Percentiles rank a stretch among this genome's conserved stretches.
Conservation (phyloP, 306 rosid genomes). For the Lablab purpureus region DNA sequence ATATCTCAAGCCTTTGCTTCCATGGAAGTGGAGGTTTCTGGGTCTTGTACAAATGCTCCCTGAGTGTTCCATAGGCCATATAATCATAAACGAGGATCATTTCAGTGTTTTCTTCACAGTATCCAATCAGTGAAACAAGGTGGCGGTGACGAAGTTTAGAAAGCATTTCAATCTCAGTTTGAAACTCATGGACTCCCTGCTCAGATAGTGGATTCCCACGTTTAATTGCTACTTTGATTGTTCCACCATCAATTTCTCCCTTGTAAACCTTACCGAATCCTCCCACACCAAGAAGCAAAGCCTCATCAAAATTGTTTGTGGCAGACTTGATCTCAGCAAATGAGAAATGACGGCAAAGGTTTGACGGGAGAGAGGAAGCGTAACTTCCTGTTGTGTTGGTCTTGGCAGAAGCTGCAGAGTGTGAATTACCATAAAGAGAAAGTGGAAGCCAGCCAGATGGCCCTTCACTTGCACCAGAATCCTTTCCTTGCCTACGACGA, state of each 20-base stretch:
- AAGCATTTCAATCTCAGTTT: constrained; percentile 99
- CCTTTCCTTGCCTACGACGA: constrained; percentile 64
- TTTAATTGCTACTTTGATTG: constrained; percentile 91
- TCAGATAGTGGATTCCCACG: constrained; percentile 98
- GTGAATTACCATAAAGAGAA: constrained; percentile 92
- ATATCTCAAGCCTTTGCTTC: constrained; percentile 99
- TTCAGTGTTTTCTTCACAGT: constrained; percentile 94
- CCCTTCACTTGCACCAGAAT: constrained; percentile 81
- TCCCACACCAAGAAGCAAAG: constrained; percentile 95
- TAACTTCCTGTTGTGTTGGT: constrained; percentile 95
- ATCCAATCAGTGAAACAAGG: constrained; percentile 95
- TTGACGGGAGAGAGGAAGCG: constrained; percentile 86
- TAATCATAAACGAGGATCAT: constrained; percentile 98
- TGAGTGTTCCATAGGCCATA: constrained; percentile 93
- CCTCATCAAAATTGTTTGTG: constrained; percentile 89
- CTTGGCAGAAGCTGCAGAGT: constrained; percentile 89
- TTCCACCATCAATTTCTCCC: constrained; percentile 86
- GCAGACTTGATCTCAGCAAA: constrained; percentile 94
- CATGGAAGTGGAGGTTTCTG: constrained; percentile 97
- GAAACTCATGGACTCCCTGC: constrained; percentile 98
- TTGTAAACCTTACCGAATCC: constrained; percentile 98
- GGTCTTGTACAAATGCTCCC: constrained; percentile 98
- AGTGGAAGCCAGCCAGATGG: constrained; percentile 99
- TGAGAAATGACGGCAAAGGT: constrained; percentile 98
- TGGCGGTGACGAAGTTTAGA: constrained; percentile 99